phyloP scores from a whole-genome alignment of 352 stramenopile genomes.

The Elongisporangium anandrum region DNA sequence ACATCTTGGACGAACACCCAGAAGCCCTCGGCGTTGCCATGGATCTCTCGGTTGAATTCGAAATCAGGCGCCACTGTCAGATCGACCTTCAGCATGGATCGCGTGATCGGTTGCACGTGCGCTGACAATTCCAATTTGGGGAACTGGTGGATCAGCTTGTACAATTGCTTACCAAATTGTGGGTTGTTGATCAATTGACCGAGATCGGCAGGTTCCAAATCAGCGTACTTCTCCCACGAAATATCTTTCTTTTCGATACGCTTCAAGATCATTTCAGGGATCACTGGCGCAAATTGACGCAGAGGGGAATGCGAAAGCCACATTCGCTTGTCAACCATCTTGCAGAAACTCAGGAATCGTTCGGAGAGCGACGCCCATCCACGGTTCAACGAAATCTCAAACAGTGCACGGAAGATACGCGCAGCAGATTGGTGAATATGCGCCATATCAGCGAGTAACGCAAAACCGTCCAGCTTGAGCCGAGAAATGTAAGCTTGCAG shows the following conservation, averaged over 20 bases:
- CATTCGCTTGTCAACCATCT: slow-evolving; percentile 99
- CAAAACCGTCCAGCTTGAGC: slow-evolving; percentile 97
- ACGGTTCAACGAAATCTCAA: slow-evolving; percentile 98
- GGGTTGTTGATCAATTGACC: slow-evolving; percentile 96
- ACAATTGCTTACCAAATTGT: slow-evolving; percentile 97
- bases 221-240: slow-evolving; percentile 96
- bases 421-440: slow-evolving; percentile 99
- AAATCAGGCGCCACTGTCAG: slow-evolving; percentile 97
- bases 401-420: slow-evolving; percentile 97
- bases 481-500: slow-evolving; percentile 99
- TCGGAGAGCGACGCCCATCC: slow-evolving; percentile 94
- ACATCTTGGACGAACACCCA: slow-evolving; percentile 99
- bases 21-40: slow-evolving; percentile 96
- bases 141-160: slow-evolving; percentile 99
- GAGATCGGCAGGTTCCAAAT: slow-evolving; percentile 97
- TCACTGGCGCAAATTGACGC: slow-evolving; percentile 91
- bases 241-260: slow-evolving; percentile 99
- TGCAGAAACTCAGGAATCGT: slow-evolving; percentile 96
- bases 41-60: slow-evolving; percentile 94
- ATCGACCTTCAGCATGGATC: slow-evolving; percentile 96
- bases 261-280: slow-evolving; percentile 95
- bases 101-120: slow-evolving; percentile 98
- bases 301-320: slow-evolving; percentile 98
- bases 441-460: slow-evolving; percentile 97
- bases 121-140: slow-evolving; percentile 95